Conservation (phyloP, 148 eudicot species). For the Drosera capensis region DNA sequence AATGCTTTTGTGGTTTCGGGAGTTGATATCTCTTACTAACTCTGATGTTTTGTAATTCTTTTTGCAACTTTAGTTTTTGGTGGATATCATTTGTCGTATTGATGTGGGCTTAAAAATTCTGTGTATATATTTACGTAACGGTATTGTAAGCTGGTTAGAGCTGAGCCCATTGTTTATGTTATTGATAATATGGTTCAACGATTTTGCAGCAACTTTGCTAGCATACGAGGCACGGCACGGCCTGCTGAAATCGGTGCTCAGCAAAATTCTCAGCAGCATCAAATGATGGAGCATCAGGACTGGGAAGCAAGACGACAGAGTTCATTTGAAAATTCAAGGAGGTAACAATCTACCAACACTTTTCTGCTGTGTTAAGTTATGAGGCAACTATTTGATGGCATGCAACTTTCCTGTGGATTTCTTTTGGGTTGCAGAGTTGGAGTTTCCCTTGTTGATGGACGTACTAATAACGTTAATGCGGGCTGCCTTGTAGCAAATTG, state of each 20-base stretch:
- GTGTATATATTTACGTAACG: no score
- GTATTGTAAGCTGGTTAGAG: not conserved
- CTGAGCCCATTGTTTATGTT: not conserved
- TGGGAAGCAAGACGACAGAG: slow-evolving; percentile 14
- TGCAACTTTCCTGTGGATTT: not conserved
- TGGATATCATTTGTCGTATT: no score
- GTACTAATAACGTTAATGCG: no score
- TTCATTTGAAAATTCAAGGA: slow-evolving; percentile 17
- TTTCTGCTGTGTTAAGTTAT: not conserved
- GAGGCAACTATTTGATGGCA: not conserved
- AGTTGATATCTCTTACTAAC: no score
- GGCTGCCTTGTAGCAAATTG: no score
- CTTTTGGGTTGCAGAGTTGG: no score
- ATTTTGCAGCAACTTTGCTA: slow-evolving; percentile 25
- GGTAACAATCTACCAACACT: slow-evolving; percentile 17
- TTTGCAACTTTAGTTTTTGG: no score
- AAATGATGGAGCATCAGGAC: slow-evolving; percentile 15
- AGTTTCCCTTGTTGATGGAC: no score
- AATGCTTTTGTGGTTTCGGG: no score
- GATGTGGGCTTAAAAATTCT: no score
- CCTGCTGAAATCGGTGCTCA: slow-evolving; percentile 12
- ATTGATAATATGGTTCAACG: not conserved
- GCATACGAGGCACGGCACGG: slow-evolving; percentile 20
- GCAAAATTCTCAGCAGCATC: slow-evolving; percentile 14
- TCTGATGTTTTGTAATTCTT: no score